Evolutionary conservation across 2,329 filamentous ascomycete genomes (phyloP).

Genomic region (Diaporthe nobilis): DNA sequence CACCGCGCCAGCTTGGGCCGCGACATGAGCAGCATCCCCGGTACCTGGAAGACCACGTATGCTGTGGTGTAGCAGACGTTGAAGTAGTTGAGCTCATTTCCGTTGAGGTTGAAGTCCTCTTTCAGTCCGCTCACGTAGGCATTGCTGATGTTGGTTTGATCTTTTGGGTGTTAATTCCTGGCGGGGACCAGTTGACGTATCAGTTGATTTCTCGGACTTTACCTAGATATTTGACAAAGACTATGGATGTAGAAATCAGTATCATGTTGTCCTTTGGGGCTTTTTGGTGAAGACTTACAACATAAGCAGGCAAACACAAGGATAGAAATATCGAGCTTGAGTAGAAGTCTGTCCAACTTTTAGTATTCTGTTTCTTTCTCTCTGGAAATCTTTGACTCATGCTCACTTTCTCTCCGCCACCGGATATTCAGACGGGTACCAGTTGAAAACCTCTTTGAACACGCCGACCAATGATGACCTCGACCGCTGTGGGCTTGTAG

Average conservation of each 20-base stretch:
- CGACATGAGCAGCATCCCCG: constrained; percentile 50
- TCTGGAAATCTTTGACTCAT: neutral
- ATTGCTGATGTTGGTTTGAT: constrained; percentile 53
- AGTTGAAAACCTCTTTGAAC: constrained; percentile 53
- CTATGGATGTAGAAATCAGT: constrained; percentile 41
- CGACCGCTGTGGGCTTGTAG: neutral
- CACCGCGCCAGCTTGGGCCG: constrained; percentile 50
- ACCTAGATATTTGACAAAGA: constrained; percentile 53
- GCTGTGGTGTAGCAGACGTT: constrained; percentile 58
- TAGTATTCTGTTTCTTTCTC: neutral
- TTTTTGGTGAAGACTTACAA: constrained; percentile 46
- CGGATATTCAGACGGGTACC: constrained; percentile 52
- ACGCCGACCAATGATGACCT: constrained; percentile 45
- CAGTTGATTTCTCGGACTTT: neutral
- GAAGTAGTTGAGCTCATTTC: constrained; percentile 57
- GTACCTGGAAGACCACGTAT: constrained; percentile 54
- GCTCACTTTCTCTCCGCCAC: constrained; percentile 50
- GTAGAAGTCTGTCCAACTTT: constrained; percentile 47
- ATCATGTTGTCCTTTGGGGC: neutral
- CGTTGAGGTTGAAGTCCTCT: constrained; percentile 55
- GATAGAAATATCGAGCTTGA: constrained; percentile 52
- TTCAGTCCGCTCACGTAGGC: constrained; percentile 57
- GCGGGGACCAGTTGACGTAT: neutral
- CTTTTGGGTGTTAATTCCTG: constrained; percentile 37
- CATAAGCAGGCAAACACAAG: constrained; percentile 51